Evolutionary conservation across 2,329 filamentous ascomycete genomes (phyloP).

Genomic region (Aspergillus bombycis): DNA sequence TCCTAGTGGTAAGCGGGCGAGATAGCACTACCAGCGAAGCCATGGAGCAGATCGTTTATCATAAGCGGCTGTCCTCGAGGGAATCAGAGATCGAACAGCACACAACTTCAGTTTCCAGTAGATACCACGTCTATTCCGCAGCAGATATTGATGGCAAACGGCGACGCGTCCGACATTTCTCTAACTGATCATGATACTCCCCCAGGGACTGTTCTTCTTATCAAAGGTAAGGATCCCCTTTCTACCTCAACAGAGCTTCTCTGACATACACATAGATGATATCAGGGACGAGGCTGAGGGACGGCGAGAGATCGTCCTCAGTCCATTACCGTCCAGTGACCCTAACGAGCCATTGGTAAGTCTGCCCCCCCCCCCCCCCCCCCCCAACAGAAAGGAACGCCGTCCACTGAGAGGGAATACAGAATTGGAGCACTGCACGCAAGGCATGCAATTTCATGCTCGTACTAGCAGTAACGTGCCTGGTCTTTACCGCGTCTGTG

Average conservation of each 20-base stretch:
- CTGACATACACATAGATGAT: constrained; percentile 14
- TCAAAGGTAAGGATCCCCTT: constrained; percentile 21
- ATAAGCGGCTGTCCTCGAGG: neutral
- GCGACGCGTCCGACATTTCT: neutral
- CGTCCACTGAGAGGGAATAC: neutral
- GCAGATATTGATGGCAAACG: constrained; percentile 18
- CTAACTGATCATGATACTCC: constrained; percentile 14
- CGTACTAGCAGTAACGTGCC: constrained; percentile 46
- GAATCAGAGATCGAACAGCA: neutral
- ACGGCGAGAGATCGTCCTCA: constrained; percentile 32
- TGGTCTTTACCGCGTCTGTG: constrained; percentile 45
- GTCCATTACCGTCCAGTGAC: constrained; percentile 41
- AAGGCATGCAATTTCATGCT: constrained; percentile 49
- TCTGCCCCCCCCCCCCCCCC: neutral
- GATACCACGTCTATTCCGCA: neutral
- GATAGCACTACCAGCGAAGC: neutral
- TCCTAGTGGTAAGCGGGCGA: neutral
- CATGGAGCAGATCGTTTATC: neutral
- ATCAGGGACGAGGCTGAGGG: constrained; percentile 11
- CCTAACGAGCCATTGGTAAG: constrained; percentile 43
- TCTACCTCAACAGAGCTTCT: too few species aligned
- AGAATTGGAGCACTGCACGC: constrained; percentile 50
- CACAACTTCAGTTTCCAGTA: neutral
- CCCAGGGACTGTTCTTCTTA: constrained; percentile 31
- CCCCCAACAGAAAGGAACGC: too few species aligned